These are phyloP conservation scores for Neonectria faginata DNA, from an alignment of 2,329 filamentous ascomycete species.

Conservation along the genomic window DNA sequence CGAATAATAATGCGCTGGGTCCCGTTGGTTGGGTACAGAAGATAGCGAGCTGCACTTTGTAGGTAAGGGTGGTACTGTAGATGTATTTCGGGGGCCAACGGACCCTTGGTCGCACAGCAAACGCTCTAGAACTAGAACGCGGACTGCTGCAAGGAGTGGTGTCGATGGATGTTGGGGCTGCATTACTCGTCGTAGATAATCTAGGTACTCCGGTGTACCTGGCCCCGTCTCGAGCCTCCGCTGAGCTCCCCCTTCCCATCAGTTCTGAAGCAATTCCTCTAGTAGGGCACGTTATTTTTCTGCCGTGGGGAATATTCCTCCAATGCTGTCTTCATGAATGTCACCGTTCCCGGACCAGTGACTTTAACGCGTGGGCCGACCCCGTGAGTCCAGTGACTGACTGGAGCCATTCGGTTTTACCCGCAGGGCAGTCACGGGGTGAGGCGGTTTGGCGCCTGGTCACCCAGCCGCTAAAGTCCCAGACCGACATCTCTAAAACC, in stretches of 20 bases:
- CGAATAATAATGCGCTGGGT: neutral
- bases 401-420: constrained; percentile 1
- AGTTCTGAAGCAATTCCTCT: neutral
- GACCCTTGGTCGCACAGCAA: neutral
- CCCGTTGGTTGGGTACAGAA: neutral
- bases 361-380: constrained; percentile 28
- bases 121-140: constrained; percentile 19
- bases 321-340: neutral
- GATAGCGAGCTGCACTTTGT: neutral
- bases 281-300: neutral
- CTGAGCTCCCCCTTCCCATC: neutral
- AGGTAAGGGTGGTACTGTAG: too few species aligned
- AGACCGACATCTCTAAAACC: constrained; percentile 5
- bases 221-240: too few species aligned
- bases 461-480: constrained; percentile 4
- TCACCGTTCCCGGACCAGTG: constrained; percentile 21
- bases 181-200: constrained; percentile 14
- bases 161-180: neutral
- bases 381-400: constrained; percentile 30
- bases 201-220: constrained; percentile 12
- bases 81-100: too few species aligned
- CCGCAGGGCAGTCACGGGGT: constrained; percentile 12
- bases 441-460: neutral
- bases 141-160: neutral
- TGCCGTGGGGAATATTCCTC: neutral